Evolutionary conservation across 257 asterid genomes (phyloP).

Genomic region (Petunia axillaris): DNA sequence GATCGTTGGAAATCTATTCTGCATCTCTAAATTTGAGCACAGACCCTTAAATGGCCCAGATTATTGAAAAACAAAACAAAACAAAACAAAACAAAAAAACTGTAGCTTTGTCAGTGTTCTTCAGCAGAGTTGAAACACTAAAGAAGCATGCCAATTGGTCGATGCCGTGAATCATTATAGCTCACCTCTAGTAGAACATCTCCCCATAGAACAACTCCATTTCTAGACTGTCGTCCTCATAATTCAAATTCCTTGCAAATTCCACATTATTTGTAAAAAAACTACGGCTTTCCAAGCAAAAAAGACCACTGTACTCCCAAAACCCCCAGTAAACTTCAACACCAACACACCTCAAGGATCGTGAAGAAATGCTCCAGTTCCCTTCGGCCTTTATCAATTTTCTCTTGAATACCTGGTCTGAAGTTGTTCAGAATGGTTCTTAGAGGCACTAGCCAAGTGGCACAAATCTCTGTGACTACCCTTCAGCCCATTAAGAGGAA

Average conservation of each 20-base stretch:
- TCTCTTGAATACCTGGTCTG: neutral
- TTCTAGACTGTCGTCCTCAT: neutral
- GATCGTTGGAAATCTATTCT: no score
- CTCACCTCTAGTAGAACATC: neutral
- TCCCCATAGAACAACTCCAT: neutral
- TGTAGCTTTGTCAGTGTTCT: neutral
- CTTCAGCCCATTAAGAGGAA: neutral
- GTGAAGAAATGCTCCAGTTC: neutral
- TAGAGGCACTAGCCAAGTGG: neutral
- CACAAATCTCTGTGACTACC: neutral
- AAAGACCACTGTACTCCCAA: neutral
- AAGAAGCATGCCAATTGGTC: neutral
- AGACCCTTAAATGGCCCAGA: no score
- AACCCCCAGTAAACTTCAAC: neutral
- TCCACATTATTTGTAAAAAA: neutral
- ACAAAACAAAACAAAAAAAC: no score
- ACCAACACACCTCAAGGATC: neutral
- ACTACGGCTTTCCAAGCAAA: neutral
- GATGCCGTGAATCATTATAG: neutral
- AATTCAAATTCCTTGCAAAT: neutral
- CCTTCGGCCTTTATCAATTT: neutral
- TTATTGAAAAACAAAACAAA: no score
- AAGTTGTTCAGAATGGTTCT: neutral
- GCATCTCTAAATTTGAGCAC: no score
- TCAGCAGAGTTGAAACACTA: neutral